These are phyloP conservation scores for Cyberlindnera bimundalis DNA, from an alignment of 805 yeast species.

Conservation along the genomic window DNA sequence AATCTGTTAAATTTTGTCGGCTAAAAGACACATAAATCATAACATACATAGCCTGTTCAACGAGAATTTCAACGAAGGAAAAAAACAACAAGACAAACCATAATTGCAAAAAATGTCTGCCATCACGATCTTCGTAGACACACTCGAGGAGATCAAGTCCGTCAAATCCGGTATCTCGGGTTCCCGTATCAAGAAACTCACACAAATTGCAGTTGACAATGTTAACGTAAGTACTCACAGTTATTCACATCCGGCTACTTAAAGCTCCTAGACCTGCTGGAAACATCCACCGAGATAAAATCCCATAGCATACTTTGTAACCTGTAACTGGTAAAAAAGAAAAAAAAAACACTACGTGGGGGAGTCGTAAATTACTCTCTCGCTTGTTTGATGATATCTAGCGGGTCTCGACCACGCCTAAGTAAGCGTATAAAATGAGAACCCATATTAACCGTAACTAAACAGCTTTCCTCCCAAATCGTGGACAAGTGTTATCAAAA, in stretches of 20 bases:
- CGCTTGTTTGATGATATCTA: neutral
- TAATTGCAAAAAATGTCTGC: slow-evolving; percentile 28
- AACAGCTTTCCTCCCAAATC: slow-evolving; percentile 36
- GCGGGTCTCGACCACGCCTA: neutral
- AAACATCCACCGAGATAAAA: no score
- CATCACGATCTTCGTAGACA: slow-evolving; percentile 35
- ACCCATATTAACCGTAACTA: slow-evolving; percentile 33
- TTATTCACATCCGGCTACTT: no score
- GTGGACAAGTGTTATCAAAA: slow-evolving; percentile 58
- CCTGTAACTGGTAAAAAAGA: no score
- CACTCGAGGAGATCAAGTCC: slow-evolving; percentile 41
- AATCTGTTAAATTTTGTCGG: no score
- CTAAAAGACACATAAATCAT: no score
- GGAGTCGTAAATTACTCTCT: no score
- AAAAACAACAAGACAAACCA: neutral
- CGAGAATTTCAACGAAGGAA: no score
- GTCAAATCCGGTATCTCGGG: slow-evolving; percentile 92
- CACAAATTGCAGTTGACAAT: slow-evolving; percentile 71
- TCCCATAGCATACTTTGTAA: no score
- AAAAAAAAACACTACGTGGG: neutral
- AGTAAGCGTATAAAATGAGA: slow-evolving; percentile 20
- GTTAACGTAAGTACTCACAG: slow-evolving; percentile 35
- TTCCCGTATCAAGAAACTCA: slow-evolving; percentile 83
- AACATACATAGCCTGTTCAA: no score
- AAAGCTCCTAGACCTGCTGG: no score